phyloP scores from a whole-genome alignment of 305 asterid genomes.

The Fraxinus ornus region DNA sequence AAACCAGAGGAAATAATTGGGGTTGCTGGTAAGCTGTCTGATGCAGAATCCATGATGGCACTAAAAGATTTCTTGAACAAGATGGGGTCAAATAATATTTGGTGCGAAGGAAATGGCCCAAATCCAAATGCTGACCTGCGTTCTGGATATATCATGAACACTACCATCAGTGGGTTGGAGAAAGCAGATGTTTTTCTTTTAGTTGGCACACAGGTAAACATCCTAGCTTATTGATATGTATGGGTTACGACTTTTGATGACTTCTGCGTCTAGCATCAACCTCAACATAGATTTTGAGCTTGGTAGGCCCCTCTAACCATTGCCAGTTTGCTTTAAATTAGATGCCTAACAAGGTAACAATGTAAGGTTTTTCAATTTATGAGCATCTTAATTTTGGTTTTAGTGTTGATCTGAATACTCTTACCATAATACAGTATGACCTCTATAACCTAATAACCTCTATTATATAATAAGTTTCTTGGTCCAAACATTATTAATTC shows the following conservation, averaged over 20 bases:
- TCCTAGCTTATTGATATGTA: no score
- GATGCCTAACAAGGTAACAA: neutral
- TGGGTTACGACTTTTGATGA: no score
- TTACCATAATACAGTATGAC: neutral
- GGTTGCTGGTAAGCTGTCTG: no score
- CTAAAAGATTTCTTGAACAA: no score
- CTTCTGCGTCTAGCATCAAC: neutral
- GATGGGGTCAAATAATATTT: no score
- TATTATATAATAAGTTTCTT: neutral
- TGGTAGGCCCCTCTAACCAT: neutral
- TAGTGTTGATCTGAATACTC: neutral
- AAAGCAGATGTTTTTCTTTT: no score
- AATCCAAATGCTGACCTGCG: no score
- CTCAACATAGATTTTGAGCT: neutral
- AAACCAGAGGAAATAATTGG: constrained; percentile 55
- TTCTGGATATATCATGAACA: no score
- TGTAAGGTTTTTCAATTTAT: neutral
- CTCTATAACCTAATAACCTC: neutral
- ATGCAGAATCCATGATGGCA: no score
- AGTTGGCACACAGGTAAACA: no score
- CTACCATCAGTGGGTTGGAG: no score
- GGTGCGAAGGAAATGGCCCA: no score
- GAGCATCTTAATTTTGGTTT: neutral
- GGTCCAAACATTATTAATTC: neutral
- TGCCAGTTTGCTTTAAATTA: neutral